These are phyloP conservation scores for Megacollybia marginata DNA, from an alignment of 768 basidiomycete species.

Conservation along the genomic window DNA sequence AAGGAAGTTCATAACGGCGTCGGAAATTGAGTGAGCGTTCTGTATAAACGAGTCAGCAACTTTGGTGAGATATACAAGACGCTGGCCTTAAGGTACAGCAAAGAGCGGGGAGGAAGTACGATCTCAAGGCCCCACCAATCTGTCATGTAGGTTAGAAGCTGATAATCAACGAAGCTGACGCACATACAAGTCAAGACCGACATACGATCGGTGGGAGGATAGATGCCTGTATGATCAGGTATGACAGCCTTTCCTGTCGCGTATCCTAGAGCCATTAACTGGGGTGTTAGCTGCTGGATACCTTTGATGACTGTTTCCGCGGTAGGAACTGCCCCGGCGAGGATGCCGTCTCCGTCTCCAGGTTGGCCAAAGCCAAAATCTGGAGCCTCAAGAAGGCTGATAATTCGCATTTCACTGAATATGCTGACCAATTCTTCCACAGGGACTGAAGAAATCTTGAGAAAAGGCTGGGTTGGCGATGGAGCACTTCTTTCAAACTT, in stretches of 20 bases:
- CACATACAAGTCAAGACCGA: conserved; percentile 72
- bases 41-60: conserved; percentile 14
- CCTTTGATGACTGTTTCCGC: conserved; percentile 66
- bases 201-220: conserved; percentile 71
- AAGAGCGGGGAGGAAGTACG: conserved; percentile 62
- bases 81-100: conserved; percentile 51
- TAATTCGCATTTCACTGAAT: conserved; percentile 53
- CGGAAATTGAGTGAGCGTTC: conserved; percentile 54
- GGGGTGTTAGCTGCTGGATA: conserved; percentile 62
- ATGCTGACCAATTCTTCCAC: conserved; percentile 40
- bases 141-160: conserved; percentile 18
- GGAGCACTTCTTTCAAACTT: conserved; percentile 23
- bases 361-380: conserved; percentile 70
- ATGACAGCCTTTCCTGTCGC: conserved; percentile 59
- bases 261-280: conserved; percentile 72
- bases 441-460: conserved; percentile 40
- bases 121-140: conserved; percentile 92
- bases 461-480: conserved; percentile 8
- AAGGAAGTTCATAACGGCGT: conserved; percentile 64
- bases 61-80: not conserved
- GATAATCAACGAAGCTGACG: not conserved
- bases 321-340: conserved; percentile 72
- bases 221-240: conserved; percentile 64
- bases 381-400: conserved; percentile 52
- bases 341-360: conserved; percentile 56